Evolutionary conservation across 768 basidiomycete species (phyloP).

Genomic region (Tylopilus cervinicoccineus): DNA sequence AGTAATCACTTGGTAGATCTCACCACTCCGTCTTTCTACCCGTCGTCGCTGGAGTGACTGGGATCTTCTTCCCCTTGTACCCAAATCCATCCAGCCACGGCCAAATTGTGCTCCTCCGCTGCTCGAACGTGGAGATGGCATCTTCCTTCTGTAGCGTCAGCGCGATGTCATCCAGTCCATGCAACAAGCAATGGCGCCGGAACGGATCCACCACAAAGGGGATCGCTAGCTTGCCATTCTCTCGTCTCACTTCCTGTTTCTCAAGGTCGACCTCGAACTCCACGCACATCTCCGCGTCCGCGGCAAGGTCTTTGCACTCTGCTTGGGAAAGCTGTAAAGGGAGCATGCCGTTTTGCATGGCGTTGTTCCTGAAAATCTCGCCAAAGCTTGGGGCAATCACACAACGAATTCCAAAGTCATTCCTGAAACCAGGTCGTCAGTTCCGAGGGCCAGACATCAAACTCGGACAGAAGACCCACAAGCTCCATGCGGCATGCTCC

Average conservation of each 20-base stretch:
- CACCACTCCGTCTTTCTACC: slow-evolving; percentile 71
- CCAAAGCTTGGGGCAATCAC: slow-evolving; percentile 87
- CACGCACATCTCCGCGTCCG: slow-evolving; percentile 71
- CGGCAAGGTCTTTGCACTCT: slow-evolving; percentile 66
- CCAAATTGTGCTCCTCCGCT: slow-evolving; percentile 72
- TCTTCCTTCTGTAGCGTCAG: slow-evolving; percentile 81
- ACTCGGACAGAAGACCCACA: slow-evolving; percentile 44
- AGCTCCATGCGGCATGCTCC: slow-evolving; percentile 87
- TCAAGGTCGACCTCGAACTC: slow-evolving; percentile 85
- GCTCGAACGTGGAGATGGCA: slow-evolving; percentile 78
- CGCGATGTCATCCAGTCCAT: slow-evolving; percentile 95
- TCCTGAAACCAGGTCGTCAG: slow-evolving; percentile 36
- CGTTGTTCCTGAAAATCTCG: slow-evolving; percentile 86
- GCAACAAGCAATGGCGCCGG: slow-evolving; percentile 89
- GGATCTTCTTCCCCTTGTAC: slow-evolving; percentile 76
- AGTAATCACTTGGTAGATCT: background rate
- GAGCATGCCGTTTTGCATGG: slow-evolving; percentile 93
- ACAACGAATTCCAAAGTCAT: slow-evolving; percentile 88
- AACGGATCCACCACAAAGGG: slow-evolving; percentile 84
- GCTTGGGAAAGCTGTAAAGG: slow-evolving; percentile 68
- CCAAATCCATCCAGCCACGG: slow-evolving; percentile 98
- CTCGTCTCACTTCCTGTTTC: slow-evolving; percentile 71
- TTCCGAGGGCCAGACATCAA: background rate
- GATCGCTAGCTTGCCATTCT: slow-evolving; percentile 68
- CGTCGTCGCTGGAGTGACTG: slow-evolving; percentile 40